These are phyloP conservation scores for Atkinsonella texensis DNA, from an alignment of 2,329 filamentous ascomycete species.

Conservation along the genomic window DNA sequence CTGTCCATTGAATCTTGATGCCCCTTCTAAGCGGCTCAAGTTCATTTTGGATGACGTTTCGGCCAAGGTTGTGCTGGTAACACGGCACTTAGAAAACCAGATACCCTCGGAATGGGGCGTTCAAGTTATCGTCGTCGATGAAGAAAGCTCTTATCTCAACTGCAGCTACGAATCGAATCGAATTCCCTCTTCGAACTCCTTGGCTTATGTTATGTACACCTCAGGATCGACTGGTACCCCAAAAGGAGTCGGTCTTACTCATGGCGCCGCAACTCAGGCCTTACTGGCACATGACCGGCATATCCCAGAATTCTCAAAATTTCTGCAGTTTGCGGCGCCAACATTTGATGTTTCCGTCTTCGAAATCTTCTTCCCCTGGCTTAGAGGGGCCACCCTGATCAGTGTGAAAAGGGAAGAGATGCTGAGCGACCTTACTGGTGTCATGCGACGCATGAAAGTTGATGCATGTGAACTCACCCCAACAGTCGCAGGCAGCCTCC, in stretches of 20 bases:
- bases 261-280: slow-evolving; percentile 68
- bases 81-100: slow-evolving; percentile 30
- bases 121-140: slow-evolving; percentile 24
- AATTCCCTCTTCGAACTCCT: slow-evolving; percentile 21
- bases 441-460: slow-evolving; percentile 52
- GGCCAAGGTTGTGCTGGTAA: slow-evolving; percentile 57
- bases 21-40: slow-evolving; percentile 60
- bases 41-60: slow-evolving; percentile 73
- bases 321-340: slow-evolving; percentile 83
- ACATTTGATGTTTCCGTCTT: slow-evolving; percentile 94
- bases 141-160: neutral
- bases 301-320: slow-evolving; percentile 64
- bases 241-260: slow-evolving; percentile 77
- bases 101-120: slow-evolving; percentile 23
- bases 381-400: slow-evolving; percentile 61
- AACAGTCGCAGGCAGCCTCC: slow-evolving; percentile 68
- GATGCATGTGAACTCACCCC: slow-evolving; percentile 86
- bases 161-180: slow-evolving; percentile 7
- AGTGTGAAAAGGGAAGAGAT: slow-evolving; percentile 56
- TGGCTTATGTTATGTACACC: slow-evolving; percentile 90
- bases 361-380: slow-evolving; percentile 83
- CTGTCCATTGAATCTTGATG: slow-evolving; percentile 71
- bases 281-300: slow-evolving; percentile 69
- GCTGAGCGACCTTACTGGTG: slow-evolving; percentile 60
- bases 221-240: slow-evolving; percentile 82